Evolutionary conservation across 2,329 filamentous ascomycete species (phyloP), one percentile per base, ranked within the genome.

Genomic region (Chaetomium olivaceum): DNA sequence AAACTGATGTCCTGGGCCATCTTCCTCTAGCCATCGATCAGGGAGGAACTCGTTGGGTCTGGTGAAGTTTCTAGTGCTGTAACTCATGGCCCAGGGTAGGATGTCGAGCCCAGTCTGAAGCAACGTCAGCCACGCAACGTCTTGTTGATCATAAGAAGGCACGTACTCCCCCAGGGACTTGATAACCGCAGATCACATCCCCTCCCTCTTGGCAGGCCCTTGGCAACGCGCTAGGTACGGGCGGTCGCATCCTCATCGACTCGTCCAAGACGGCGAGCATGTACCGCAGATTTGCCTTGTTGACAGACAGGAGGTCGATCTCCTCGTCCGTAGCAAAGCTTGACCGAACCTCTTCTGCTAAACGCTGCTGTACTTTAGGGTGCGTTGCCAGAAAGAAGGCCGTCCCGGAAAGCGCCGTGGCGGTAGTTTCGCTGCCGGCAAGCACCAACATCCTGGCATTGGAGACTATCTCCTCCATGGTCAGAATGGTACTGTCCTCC

Each of bases 391-490:
- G 72, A 4, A 80, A 72, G 64, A 77, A 83, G 0, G 69, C 67
- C 64, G 74, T 66, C 68, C 77, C 71, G 65, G 75, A 69, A 23
- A 84, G 74, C 2, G 80, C 73, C 0, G 81, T 82, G 0, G 82
- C 80, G 0, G 81, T 83, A 1, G 82, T 85, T 69, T 85, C 82
- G 3, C 79, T 80, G 1, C 82, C 82, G 0, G 81, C 82, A 3
- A 80, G 68, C 21, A 83, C 74, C 11, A 79, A 61, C 4, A 75
- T 9, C 14, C 65, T 57, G 8, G 67, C 65, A 23, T 71, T 73
- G 11, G 63, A 23, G 2, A 36, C 58, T 21, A 74, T 68, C 52
- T 73, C 68, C 0, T 48, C 23, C 19, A 19, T 50, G 0, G 51
- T 65, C 64, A 73, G 21, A 23, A 48, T 62, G 56, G 25, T 55